A percentile compares a stretch with the other conserved stretches of the same genome.
phyloP scores from a whole-genome alignment of 1,284 basidiomycete genomes.

The Irpex sp. region DNA sequence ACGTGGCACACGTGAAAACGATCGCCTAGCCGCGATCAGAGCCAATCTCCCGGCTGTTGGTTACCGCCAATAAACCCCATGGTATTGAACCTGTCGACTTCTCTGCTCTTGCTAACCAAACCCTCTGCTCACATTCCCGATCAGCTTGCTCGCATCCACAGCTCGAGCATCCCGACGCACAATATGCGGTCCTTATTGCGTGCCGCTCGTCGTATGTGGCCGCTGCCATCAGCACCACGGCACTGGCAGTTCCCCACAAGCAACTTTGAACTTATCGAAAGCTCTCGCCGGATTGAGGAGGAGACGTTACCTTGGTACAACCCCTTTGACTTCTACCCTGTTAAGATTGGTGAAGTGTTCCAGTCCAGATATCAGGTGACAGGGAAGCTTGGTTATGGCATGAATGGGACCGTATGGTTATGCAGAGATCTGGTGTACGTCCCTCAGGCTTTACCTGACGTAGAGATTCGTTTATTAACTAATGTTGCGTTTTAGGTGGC shows the following conservation, averaged over 20 bases:
- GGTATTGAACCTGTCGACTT: too few species aligned
- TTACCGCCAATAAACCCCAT: too few species aligned
- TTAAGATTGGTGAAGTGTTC: slow-evolving; percentile 17
- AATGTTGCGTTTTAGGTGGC: background rate
- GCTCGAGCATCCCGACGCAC: background rate
- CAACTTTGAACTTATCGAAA: background rate
- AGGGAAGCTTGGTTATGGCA: slow-evolving; percentile 25
- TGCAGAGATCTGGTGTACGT: slow-evolving; percentile 19
- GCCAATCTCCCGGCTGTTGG: too few species aligned
- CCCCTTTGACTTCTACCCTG: background rate
- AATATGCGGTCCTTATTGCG: background rate
- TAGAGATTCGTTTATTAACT: background rate
- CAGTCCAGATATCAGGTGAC: slow-evolving; percentile 21
- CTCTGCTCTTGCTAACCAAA: too few species aligned
- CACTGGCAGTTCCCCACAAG: background rate
- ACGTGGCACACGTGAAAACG: too few species aligned
- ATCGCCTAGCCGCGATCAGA: too few species aligned
- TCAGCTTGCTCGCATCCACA: too few species aligned
- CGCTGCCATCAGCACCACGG: background rate
- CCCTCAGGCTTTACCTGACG: too few species aligned
- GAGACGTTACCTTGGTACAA: background rate
- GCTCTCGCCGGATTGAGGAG: background rate
- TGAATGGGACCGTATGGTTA: slow-evolving; percentile 24
- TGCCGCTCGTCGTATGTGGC: background rate
- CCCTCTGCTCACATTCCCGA: too few species aligned